These are phyloP conservation scores for Lepidium didymum DNA, from an alignment of 345 rosid genomes.

Conservation along the genomic window DNA sequence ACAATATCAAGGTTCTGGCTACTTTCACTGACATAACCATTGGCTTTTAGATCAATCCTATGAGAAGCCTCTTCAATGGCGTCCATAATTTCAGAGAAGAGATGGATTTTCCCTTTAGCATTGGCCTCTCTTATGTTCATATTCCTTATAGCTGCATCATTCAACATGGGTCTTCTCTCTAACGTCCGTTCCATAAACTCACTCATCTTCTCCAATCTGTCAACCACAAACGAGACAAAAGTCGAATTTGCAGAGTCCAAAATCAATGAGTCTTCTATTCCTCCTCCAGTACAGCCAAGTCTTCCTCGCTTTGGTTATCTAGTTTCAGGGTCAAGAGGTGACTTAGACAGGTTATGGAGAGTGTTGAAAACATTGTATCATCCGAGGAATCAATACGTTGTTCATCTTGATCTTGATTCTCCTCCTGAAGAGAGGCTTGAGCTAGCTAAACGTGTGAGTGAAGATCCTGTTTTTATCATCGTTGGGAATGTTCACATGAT, in stretches of 20 bases:
- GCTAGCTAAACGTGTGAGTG: slow-evolving; percentile 63
- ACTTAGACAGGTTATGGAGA: slow-evolving; percentile 89
- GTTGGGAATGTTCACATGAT: slow-evolving; percentile 80
- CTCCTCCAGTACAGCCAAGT: slow-evolving; percentile 38
- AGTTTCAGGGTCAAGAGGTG: slow-evolving; percentile 93
- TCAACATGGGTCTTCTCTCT: slow-evolving; percentile 86
- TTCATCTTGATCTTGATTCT: slow-evolving; percentile 94
- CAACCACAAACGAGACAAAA: slow-evolving; percentile 29
- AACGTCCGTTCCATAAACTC: slow-evolving; percentile 66
- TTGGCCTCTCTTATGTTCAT: slow-evolving; percentile 70
- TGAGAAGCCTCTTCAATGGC: slow-evolving; percentile 43
- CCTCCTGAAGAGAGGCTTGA: slow-evolving; percentile 75
- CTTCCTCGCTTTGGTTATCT: slow-evolving; percentile 94
- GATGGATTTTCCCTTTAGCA: slow-evolving; percentile 80
- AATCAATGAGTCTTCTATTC: slow-evolving; percentile 25
- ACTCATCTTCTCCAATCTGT: slow-evolving; percentile 46
- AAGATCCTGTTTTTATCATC: slow-evolving; percentile 55
- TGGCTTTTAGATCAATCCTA: slow-evolving; percentile 12
- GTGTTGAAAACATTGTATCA: slow-evolving; percentile 83
- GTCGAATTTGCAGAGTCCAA: slow-evolving; percentile 48
- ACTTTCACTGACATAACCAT: background rate
- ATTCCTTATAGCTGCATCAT: slow-evolving; percentile 67
- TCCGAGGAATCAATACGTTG: slow-evolving; percentile 78
- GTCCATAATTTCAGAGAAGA: slow-evolving; percentile 69
- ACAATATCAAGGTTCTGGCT: background rate